Evolutionary conservation across 805 yeast species (phyloP).

Genomic region (Zygoascus tannicola): DNA sequence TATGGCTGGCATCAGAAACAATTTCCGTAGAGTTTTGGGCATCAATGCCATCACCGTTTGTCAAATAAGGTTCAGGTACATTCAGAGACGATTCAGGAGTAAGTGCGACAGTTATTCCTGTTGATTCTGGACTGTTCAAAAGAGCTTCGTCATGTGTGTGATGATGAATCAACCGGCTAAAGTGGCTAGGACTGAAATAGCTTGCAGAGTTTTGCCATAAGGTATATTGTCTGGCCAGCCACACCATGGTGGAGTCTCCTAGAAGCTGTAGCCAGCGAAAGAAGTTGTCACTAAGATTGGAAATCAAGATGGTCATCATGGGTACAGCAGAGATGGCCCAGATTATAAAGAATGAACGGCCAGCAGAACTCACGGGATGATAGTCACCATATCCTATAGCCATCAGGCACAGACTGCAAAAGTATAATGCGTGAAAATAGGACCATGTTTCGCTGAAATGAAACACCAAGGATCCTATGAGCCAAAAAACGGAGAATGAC

Average conservation of each 20-base stretch:
- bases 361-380: constrained; percentile 53
- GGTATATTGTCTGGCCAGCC: constrained; percentile 9
- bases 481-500: constrained; percentile 43
- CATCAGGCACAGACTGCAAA: constrained; percentile 61
- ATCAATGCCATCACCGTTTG: background rate
- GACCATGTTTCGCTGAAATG: constrained; percentile 47
- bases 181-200: too few species aligned
- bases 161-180: background rate
- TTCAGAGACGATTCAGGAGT: background rate
- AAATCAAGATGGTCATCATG: constrained; percentile 70
- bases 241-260: constrained; percentile 15
- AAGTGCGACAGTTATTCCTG: background rate
- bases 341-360: constrained; percentile 60
- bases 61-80: background rate
- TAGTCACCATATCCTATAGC: constrained; percentile 84
- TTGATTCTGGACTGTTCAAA: background rate
- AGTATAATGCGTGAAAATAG: constrained; percentile 64
- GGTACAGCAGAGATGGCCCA: constrained; percentile 86
- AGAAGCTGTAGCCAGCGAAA: constrained; percentile 13
- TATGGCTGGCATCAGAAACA: background rate
- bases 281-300: constrained; percentile 56
- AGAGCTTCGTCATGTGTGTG: background rate
- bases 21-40: background rate
- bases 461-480: constrained; percentile 64
- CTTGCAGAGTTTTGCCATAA: background rate